Evolutionary conservation across 192 early-diverging fungal genomes (phyloP).

Genomic region (Phlyctochytrium planicorne): DNA sequence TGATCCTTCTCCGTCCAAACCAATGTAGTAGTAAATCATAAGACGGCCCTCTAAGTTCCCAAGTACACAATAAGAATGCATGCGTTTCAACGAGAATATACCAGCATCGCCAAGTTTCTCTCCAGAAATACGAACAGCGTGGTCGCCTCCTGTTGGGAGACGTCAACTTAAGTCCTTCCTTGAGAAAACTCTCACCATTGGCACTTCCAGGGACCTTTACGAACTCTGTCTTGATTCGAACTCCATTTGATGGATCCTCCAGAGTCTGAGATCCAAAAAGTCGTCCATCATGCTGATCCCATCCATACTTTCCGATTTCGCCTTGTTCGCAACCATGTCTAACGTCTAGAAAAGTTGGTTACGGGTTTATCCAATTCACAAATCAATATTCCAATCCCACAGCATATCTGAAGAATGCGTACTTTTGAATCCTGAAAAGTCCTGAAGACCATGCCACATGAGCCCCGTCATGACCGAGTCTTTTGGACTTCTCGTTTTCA

Average conservation of each 20-base stretch:
- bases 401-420: slow-evolving; percentile 17
- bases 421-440: slow-evolving; percentile 48
- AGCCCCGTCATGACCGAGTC: slow-evolving; percentile 83
- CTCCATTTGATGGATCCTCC: slow-evolving; percentile 62
- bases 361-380: background rate
- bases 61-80: slow-evolving; percentile 17
- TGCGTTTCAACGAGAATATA: too few species aligned
- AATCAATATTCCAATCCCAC: background rate
- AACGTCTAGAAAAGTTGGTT: slow-evolving; percentile 59
- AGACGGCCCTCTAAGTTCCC: slow-evolving; percentile 20
- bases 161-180: background rate
- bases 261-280: slow-evolving; percentile 75
- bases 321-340: slow-evolving; percentile 91
- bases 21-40: slow-evolving; percentile 76
- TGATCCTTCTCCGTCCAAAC: slow-evolving; percentile 71
- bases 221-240: slow-evolving; percentile 71
- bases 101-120: slow-evolving; percentile 49
- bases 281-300: slow-evolving; percentile 83
- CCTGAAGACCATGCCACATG: slow-evolving; percentile 83
- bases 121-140: slow-evolving; percentile 77
- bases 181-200: slow-evolving; percentile 48
- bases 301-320: slow-evolving; percentile 76
- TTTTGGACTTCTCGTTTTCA: slow-evolving; percentile 64
- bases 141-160: slow-evolving; percentile 71
- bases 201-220: slow-evolving; percentile 66